Percentiles rank a stretch among this genome's conserved stretches.
Evolutionary conservation across 768 basidiomycete genomes (phyloP).

Genomic region (Tricholoma hemisulphureum): DNA sequence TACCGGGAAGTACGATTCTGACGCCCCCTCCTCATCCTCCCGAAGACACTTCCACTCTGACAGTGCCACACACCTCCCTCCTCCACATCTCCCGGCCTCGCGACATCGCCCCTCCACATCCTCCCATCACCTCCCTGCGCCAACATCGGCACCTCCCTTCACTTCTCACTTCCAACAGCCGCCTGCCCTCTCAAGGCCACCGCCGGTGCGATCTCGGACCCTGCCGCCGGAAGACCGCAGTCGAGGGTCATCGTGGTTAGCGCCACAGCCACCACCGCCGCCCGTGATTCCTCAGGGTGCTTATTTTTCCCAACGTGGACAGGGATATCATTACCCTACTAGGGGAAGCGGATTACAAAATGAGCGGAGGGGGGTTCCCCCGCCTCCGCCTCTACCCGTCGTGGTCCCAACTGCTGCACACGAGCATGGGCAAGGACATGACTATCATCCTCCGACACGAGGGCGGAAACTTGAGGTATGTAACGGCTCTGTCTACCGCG

Average conservation of each 20-base stretch:
- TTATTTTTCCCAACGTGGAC: background rate
- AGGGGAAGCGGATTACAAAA: background rate
- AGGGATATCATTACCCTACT: background rate
- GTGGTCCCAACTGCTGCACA: background rate
- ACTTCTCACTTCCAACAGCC: background rate
- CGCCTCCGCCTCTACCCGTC: background rate
- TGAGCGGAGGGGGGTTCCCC: background rate
- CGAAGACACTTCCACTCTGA: slow-evolving; percentile 1
- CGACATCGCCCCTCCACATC: background rate
- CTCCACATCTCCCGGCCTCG: background rate
- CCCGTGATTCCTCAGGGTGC: background rate
- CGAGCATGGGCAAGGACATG: background rate
- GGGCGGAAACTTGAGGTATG: background rate
- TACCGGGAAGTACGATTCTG: background rate
- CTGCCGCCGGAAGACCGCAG: background rate
- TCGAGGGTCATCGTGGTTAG: background rate
- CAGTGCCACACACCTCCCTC: background rate
- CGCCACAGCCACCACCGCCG: background rate
- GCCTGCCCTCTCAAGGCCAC: background rate
- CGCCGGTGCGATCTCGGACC: background rate
- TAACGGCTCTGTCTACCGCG: background rate
- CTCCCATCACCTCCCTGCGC: background rate
- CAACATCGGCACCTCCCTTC: background rate
- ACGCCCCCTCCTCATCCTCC: background rate
- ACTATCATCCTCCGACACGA: background rate